Base-by-base conservation (phyloP, 805 yeast genomes). In the Danielia reshetovae region DNA sequence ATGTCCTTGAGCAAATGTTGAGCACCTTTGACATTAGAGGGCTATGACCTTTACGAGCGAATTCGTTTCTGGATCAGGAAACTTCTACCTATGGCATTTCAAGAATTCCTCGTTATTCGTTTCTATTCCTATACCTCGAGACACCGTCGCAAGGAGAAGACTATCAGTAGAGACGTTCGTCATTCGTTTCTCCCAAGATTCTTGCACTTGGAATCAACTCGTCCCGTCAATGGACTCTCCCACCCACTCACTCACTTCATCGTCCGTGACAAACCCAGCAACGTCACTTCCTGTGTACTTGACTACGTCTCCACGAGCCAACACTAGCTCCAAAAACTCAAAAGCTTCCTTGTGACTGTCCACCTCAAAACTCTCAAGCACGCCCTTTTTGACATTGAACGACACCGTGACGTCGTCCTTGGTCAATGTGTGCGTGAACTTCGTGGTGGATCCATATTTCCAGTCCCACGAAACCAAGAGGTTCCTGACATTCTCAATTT, bases 361-460 rank as follows among this genome's bases (percentile, higher is more conserved):
- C 7, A 60, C 17, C 10, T 49, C 54, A 15, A 52, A 32, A 14
- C 46, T 45, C 19, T 51, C 52, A 2, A 65, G 46, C 1, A 51
- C 25, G 2, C 68, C 65, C 4, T 48, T 35, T 38, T 74, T 77
- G 3, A 87, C 79, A 2, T 52, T 38, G 28, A 72, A 66, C 22
- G 45, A 52, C 4, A 74, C 51, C 12, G 31, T 35, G 45, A 67
- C 42, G 25, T 59, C 54, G 0, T 55, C 55, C 27, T 63, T 57
- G 2, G 48, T 50, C 13, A 83, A 52, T 1, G 51, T 48, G 38
- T 84, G 77, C 26, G 71, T 65, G 54, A 90, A 93, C 39, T 65
- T 69, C 0, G 97, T 96, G 0, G 96, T 82, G 14, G 70, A 65
- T 1, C 87, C 89, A 55, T 62, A 87, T 24, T 63, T 74, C 95